Conservation (phyloP, 306 rosid species). For the Gynostemma pentaphyllum region DNA sequence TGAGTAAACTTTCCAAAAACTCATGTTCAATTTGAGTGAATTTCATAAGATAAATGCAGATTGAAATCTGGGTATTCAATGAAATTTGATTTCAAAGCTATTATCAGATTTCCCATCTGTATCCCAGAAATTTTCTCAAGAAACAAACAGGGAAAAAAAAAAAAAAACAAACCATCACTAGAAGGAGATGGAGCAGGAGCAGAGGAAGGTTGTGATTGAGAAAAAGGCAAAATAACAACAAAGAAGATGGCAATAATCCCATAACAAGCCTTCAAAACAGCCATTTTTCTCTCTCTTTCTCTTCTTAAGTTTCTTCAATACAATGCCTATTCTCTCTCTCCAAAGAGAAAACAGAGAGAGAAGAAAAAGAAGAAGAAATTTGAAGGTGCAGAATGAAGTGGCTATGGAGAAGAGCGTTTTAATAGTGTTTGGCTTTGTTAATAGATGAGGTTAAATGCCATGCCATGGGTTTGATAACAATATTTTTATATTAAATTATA, state of each 20-base stretch:
- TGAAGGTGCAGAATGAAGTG: not conserved
- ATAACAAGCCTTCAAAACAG: slow-evolving; percentile 26
- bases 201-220: slow-evolving; percentile 21
- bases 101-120: not conserved
- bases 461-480: no score
- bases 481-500: no score
- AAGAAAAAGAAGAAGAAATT: slow-evolving; percentile 16
- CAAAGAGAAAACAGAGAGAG: not conserved
- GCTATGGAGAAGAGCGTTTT: not conserved
- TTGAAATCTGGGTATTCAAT: not conserved
- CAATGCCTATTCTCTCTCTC: slow-evolving; percentile 1
- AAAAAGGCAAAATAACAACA: slow-evolving; percentile 25
- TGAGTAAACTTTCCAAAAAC: not conserved
- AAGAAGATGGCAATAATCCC: slow-evolving; percentile 32
- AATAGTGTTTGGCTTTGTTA: not conserved
- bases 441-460: not conserved
- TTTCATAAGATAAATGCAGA: not conserved
- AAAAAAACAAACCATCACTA: slow-evolving; percentile 38
- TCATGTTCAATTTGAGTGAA: not conserved
- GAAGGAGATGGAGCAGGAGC: slow-evolving; percentile 49
- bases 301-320: slow-evolving; percentile 2
- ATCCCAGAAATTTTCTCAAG: not conserved
- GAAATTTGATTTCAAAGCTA: not conserved
- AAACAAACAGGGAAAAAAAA: slow-evolving; percentile 9
- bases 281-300: slow-evolving; percentile 31